Evolutionary conservation across 495 filamentous ascomycete species (phyloP).

Genomic region (Aspergillus avenaceus): DNA sequence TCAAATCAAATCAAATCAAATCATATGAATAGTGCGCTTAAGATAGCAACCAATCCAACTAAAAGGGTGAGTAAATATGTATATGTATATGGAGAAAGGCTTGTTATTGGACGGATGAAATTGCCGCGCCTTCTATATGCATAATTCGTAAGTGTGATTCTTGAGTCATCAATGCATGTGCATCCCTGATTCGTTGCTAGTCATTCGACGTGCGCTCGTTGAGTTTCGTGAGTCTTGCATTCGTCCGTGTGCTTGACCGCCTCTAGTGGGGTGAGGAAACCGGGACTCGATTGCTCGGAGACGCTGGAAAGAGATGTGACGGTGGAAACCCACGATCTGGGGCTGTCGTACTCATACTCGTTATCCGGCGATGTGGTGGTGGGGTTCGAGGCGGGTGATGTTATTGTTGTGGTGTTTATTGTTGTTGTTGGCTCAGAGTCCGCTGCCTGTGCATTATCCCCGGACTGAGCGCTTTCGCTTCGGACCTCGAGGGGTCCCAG

Average conservation of each 20-base stretch:
- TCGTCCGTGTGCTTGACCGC: constrained; percentile 1
- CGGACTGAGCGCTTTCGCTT: background rate
- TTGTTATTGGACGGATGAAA: background rate
- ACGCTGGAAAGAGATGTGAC: background rate
- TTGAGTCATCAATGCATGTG: constrained; percentile 8
- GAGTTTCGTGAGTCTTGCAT: constrained; percentile 10
- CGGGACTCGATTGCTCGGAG: constrained; percentile 3
- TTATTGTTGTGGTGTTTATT: background rate
- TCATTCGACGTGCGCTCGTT: constrained; percentile 13
- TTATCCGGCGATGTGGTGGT: background rate
- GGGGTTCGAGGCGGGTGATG: background rate
- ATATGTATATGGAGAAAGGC: constrained; percentile 1
- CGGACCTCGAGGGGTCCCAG: constrained; percentile 35
- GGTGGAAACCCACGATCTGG: constrained; percentile 2
- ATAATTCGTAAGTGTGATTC: constrained; percentile 3
- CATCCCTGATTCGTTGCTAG: constrained; percentile 6
- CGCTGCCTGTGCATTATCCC: background rate
- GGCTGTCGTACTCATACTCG: background rate
- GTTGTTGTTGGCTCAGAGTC: background rate
- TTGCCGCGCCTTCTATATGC: constrained; percentile 6
- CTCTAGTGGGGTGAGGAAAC: constrained; percentile 2
- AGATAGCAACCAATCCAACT: background rate
- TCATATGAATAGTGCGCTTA: background rate
- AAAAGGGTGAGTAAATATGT: background rate
- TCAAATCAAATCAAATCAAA: background rate